These are phyloP conservation scores for Anastatica hierochuntica DNA, from an alignment of 345 rosid species.

Conservation along the genomic window DNA sequence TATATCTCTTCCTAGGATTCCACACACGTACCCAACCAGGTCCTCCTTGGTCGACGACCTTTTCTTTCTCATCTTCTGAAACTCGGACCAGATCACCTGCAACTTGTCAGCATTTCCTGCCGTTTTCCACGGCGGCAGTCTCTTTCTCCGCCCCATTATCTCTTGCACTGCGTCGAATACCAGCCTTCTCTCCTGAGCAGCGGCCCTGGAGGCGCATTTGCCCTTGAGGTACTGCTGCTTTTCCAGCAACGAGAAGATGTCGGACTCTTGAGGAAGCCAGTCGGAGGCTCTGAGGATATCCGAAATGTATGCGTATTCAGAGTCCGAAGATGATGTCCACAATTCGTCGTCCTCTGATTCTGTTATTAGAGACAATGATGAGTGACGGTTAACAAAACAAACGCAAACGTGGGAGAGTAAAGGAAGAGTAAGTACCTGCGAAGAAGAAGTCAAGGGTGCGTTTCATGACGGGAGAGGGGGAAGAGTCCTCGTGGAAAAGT, in stretches of 20 bases:
- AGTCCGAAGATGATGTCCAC: constrained; percentile 37
- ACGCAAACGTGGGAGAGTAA: too few relatives aligned
- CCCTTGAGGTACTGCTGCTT: constrained; percentile 59
- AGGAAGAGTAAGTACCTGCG: not conserved
- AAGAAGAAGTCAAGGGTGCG: constrained; percentile 65
- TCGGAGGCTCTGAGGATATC: constrained; percentile 55
- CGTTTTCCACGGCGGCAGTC: constrained; percentile 49
- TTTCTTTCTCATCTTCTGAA: constrained; percentile 41
- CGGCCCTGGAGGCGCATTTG: constrained; percentile 22
- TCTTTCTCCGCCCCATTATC: constrained; percentile 41
- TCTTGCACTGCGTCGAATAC: constrained; percentile 59
- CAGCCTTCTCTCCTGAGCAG: constrained; percentile 47
- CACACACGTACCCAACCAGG: constrained; percentile 53
- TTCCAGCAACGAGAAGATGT: constrained; percentile 57
- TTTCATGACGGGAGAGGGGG: constrained; percentile 77
- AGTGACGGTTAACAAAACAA: too few relatives aligned
- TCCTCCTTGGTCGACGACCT: constrained; percentile 27
- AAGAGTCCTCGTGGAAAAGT: constrained; percentile 71
- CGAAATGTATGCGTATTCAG: constrained; percentile 64
- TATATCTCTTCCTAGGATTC: constrained; percentile 65
- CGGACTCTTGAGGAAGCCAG: constrained; percentile 46
- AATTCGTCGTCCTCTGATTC: constrained; percentile 67
- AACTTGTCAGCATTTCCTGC: constrained; percentile 22
- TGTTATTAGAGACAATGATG: constrained; percentile 6
- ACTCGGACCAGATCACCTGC: constrained; percentile 63